phyloP scores from a whole-genome alignment of 202 grass and related monocot species.

The Hordeum pubiflorum region DNA sequence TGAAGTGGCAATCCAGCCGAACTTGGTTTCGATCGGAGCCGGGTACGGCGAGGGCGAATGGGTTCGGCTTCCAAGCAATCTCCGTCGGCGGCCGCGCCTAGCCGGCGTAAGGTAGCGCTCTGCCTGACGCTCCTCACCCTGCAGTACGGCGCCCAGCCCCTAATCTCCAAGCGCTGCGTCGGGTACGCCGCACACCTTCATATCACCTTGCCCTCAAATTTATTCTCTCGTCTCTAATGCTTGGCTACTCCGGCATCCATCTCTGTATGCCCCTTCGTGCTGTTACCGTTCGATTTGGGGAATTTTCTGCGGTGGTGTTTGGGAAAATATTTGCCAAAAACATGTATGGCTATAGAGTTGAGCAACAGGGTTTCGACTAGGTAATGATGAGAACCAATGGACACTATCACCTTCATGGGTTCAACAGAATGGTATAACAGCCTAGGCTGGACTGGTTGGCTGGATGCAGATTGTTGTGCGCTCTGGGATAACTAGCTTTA shows the following conservation, averaged over 20 bases:
- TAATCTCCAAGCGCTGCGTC: slow-evolving; percentile 91
- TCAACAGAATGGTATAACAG: neutral
- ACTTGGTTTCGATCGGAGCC: slow-evolving; percentile 20
- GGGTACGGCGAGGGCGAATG: slow-evolving; percentile 23
- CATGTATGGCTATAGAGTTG: neutral
- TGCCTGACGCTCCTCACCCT: slow-evolving; percentile 75
- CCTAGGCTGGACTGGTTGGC: neutral
- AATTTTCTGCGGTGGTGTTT: neutral
- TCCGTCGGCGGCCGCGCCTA: neutral
- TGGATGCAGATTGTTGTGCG: neutral
- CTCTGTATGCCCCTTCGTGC: neutral
- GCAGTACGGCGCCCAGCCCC: slow-evolving; percentile 92
- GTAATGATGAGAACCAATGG: neutral
- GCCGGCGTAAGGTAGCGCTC: slow-evolving; percentile 56
- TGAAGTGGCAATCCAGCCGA: neutral
- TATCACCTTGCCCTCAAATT: neutral
- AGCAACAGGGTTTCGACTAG: neutral
- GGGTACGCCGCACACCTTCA: slow-evolving; percentile 29
- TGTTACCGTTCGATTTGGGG: neutral
- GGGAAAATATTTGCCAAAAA: neutral
- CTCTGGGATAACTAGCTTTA: neutral
- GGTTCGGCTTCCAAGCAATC: slow-evolving; percentile 9
- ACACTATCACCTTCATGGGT: neutral
- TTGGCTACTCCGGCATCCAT: neutral
- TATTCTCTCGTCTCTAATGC: neutral